phyloP scores from a whole-genome alignment of 2,329 filamentous ascomycete species.

The Phoma sp. region DNA sequence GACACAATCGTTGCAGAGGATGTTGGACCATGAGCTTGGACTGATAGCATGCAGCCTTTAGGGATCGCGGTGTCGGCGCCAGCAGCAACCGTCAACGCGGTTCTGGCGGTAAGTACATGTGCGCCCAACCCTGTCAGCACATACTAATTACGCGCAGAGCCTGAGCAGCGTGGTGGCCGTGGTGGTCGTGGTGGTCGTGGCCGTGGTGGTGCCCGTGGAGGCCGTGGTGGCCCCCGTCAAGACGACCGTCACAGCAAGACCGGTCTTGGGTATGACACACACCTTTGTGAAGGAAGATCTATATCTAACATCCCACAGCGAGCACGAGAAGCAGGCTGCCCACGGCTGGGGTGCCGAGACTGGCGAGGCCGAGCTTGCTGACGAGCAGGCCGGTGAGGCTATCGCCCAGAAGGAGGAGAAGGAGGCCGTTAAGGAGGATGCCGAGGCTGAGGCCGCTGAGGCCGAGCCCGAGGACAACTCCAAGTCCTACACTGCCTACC shows the following conservation, averaged over 20 bases:
- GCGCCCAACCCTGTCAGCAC: not conserved
- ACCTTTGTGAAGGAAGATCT: not conserved
- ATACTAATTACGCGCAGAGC: slow-evolving; percentile 28
- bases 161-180: slow-evolving; percentile 32
- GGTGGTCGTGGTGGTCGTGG: slow-evolving; percentile 58
- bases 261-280: slow-evolving; percentile 62
- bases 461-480: slow-evolving; percentile 79
- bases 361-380: slow-evolving; percentile 83
- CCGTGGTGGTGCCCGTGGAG: slow-evolving; percentile 58
- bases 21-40: not conserved
- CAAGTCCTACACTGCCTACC: slow-evolving; percentile 89
- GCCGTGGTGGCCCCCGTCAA: slow-evolving; percentile 44
- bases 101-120: slow-evolving; percentile 42
- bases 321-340: slow-evolving; percentile 85
- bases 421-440: slow-evolving; percentile 56
- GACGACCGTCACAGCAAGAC: slow-evolving; percentile 70
- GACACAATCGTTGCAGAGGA: slow-evolving; percentile 1
- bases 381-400: slow-evolving; percentile 89
- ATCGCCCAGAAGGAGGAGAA: slow-evolving; percentile 88
- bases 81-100: slow-evolving; percentile 80
- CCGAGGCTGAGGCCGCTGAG: slow-evolving; percentile 55
- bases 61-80: slow-evolving; percentile 82
- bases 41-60: slow-evolving; percentile 72
- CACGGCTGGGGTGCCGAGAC: slow-evolving; percentile 88
- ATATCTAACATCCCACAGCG: slow-evolving; percentile 57